Base-by-base conservation (phyloP, 2,329 filamentous ascomycete species). In the Ophiostoma angusticollis region DNA sequence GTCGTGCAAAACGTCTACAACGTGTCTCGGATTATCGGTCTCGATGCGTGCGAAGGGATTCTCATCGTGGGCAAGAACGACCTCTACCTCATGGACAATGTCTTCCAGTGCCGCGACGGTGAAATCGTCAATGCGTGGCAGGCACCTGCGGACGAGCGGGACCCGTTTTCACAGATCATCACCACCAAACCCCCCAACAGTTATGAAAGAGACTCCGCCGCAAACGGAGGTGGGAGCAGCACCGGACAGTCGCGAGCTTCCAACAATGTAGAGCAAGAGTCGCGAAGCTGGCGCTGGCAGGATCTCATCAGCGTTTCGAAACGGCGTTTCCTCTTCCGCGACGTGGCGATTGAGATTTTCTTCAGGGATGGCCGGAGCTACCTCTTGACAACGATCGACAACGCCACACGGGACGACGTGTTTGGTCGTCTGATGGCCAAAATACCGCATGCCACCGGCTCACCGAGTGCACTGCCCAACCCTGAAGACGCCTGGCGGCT, bases 51-150 rank as follows among this genome's bases (percentile, higher is more conserved):
- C 45, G 93, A 98, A 56, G 91, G 91, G 7, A 78, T 98, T 30
- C 66, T 98, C 24, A 93, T 98, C 39, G 71, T 96, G 29, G 91
- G 91, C 14, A 94, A 93, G 57, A 82, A 89, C 50, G 81, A 78
- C 34, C 70, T 98, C 13, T 98, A 98, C 54, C 80, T 98, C 49
- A 81, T 96, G 59, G 91, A 98, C 59, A 89, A 91, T 50, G 89
- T 94, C 52, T 96, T 98, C 56, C 89, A 96, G 54, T 78, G 89
- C 46, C 79, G 83, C 2, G 91, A 95, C 52, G 89, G 89, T 11
- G 93, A 98, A 56, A 95, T 98, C 53, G 84, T 98, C 43, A 89
- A 94, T 51, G 87, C 94, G 8, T 89, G 84, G 75, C 86, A 96
- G 58, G 93, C 91, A 2, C 86, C 89, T 0, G 65, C 73, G 1